Base-by-base conservation (phyloP, 73 alveolate species). In the Paramecium bursaria region DNA sequence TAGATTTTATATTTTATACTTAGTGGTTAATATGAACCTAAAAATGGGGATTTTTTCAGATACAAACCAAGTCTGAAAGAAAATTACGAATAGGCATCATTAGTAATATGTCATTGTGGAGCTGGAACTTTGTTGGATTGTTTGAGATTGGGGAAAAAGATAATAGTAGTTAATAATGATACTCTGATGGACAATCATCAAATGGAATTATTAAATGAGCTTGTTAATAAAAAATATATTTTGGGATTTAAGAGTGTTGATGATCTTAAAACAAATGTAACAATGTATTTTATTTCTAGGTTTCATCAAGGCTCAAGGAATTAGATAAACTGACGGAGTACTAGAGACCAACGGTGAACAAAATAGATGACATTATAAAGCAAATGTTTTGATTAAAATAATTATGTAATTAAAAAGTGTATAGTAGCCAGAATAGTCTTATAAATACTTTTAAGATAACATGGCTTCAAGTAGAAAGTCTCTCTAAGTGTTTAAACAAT, bases 1-100 rank as follows among this genome's bases (percentile, higher is more conserved):
- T 27, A 42, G n/a, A n/a, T n/a, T 10, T 54, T 11, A 17, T 54
- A 13, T 33, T 10, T 13, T 33, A 14, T 26, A 48, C 4, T 4
- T 19, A 61, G 53, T 61, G 80, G 80, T 30, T 27, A 27, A 22
- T 61, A 61, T 61, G 75, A 23, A 54, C 75, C 75, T 54, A 54
- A 21, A 54, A 26, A 23, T 4, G n/a, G n/a, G n/a, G 75, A 57
- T 26, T 30, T 27, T 57, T 67, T 67, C 44, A 67, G 44, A 67
- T 67, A 39, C 17, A 35, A 67, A 67, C 50, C 82, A 35, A 39
- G 60, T 10, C 22, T 67, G 25, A 67, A 21, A 30, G 80, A 61
- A 13, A 30, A 67, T 21, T 67, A 67, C 7, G 9, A 35, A 19
- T 25, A 35, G 2, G 60, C 57, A 15, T 53, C 33, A 39, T 31